A percentile compares a stretch with the other conserved stretches of the same genome.
Conservation (phyloP, 1,284 basidiomycete species). For the Ganoderma sinense region DNA sequence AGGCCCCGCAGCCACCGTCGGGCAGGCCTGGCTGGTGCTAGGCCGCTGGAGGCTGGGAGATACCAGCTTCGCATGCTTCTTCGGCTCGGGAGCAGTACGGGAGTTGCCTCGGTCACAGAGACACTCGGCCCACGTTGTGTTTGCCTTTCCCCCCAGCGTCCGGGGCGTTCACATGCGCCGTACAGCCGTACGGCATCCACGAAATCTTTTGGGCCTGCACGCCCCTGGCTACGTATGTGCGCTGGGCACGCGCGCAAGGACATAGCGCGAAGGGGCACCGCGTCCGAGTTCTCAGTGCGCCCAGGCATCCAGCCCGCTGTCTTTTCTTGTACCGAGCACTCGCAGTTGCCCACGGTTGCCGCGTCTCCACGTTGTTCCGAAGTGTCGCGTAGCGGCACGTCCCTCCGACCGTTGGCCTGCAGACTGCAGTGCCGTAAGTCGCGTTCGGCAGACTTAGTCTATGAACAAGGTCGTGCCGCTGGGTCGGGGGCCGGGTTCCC, state of each 20-base stretch:
- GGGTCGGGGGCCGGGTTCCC: not conserved
- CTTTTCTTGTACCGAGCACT: not conserved
- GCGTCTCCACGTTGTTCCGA: not conserved
- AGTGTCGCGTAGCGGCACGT: not conserved
- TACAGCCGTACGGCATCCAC: constrained; percentile 9
- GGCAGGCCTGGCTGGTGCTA: constrained; percentile 10
- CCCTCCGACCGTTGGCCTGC: not conserved
- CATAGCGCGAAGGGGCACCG: not conserved
- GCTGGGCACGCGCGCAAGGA: not conserved
- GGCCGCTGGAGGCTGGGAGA: constrained; percentile 14
- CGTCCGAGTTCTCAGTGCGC: not conserved
- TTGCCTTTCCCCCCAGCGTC: constrained; percentile 12
- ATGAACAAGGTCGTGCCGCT: not conserved
- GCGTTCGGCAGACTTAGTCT: not conserved
- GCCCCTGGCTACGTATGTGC: constrained; percentile 10
- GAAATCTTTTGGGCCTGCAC: not conserved
- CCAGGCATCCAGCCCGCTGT: not conserved
- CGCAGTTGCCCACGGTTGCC: not conserved
- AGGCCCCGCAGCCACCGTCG: constrained; percentile 2
- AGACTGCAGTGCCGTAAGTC: not conserved
- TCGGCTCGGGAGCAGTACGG: constrained; percentile 11
- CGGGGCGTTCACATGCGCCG: not conserved
- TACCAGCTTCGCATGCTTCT: constrained; percentile 13
- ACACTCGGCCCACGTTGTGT: constrained; percentile 13
- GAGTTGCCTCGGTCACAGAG: not conserved